Evolutionary conservation across 139 green algal species (phyloP).

Genomic region (Chlamydomonas sphaeroides): DNA sequence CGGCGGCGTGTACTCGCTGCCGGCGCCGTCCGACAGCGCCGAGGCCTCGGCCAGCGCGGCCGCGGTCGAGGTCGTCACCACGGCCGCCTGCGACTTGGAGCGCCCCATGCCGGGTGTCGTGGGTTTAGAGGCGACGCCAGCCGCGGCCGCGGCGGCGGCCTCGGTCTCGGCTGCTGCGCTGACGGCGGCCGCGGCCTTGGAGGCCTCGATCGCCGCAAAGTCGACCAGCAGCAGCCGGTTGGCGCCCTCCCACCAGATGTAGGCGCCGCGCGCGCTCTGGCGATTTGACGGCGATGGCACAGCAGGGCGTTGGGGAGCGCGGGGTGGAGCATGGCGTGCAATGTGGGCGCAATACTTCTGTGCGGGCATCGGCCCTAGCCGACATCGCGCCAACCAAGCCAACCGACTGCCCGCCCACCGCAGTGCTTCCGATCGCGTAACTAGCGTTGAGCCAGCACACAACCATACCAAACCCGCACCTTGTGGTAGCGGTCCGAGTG

Average conservation of each 20-base stretch:
- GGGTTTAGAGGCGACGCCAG: background rate
- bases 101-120: background rate
- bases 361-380: too few species aligned
- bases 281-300: too few species aligned
- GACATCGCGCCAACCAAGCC: too few species aligned
- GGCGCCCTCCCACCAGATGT: constrained; percentile 56
- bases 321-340: too few species aligned
- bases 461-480: constrained; percentile 28
- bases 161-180: background rate
- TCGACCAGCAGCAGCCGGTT: constrained; percentile 52
- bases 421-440: too few species aligned
- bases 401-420: too few species aligned
- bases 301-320: too few species aligned
- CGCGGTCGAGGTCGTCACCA: too few species aligned
- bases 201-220: background rate
- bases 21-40: too few species aligned
- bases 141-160: background rate
- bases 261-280: constrained; percentile 50
- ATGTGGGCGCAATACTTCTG: too few species aligned
- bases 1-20: background rate
- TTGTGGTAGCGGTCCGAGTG: constrained; percentile 58
- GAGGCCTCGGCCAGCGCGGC: too few species aligned
- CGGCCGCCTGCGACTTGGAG: background rate
- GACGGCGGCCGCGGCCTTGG: background rate
- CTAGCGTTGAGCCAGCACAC: too few species aligned